Percentiles rank a stretch among this genome's conserved stretches.
phyloP scores from a whole-genome alignment of 306 rosid genomes.

The Prunus campanulata region DNA sequence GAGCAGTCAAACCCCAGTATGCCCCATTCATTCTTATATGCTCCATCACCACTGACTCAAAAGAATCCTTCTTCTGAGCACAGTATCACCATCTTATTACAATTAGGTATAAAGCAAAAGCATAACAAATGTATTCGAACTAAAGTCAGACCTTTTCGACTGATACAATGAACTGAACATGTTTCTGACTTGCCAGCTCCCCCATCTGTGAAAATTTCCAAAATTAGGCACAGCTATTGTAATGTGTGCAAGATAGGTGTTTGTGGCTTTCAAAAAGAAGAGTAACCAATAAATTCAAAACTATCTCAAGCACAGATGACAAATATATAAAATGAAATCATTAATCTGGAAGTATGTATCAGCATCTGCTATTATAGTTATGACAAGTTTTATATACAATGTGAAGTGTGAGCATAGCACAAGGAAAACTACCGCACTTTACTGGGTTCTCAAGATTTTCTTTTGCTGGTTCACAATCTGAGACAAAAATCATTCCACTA shows the following conservation, averaged over 20 bases:
- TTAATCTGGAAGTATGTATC: not conserved
- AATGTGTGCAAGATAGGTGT: not conserved
- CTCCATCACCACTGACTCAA: slow-evolving; percentile 78
- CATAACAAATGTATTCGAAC: not conserved
- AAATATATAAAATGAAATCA: not conserved
- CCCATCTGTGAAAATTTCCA: slow-evolving; percentile 47
- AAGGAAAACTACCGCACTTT: too few relatives aligned
- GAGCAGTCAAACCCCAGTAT: slow-evolving; percentile 82
- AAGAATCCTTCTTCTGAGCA: slow-evolving; percentile 68
- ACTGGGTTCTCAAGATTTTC: too few relatives aligned
- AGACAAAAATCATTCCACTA: not conserved
- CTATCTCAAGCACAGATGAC: not conserved
- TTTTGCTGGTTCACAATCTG: not conserved
- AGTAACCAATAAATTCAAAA: too few relatives aligned
- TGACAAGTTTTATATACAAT: not conserved
- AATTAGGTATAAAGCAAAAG: not conserved
- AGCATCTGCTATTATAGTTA: not conserved
- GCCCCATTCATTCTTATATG: slow-evolving; percentile 92
- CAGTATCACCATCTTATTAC: not conserved
- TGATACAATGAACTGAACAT: slow-evolving; percentile 60
- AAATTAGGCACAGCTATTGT: not conserved
- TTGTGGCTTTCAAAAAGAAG: too few relatives aligned
- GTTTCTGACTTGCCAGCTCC: slow-evolving; percentile 66
- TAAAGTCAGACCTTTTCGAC: slow-evolving; percentile 57
- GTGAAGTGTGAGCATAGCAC: too few relatives aligned